These are phyloP conservation scores for Termitomyces sp. DNA, from an alignment of 768 basidiomycete species.

Conservation along the genomic window DNA sequence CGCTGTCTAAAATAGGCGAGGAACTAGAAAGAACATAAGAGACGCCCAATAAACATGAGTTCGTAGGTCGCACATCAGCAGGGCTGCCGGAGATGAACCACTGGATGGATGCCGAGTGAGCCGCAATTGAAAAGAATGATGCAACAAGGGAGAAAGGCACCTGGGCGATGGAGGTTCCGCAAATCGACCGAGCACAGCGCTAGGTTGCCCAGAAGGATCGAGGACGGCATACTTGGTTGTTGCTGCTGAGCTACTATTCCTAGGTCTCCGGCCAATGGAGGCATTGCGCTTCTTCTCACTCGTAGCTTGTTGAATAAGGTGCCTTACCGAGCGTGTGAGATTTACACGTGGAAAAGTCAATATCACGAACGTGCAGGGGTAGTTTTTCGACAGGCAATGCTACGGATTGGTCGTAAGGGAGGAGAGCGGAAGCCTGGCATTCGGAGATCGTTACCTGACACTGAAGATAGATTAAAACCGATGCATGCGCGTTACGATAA, in stretches of 20 bases:
- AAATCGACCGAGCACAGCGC: constrained; percentile 17
- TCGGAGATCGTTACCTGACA: constrained; percentile 49
- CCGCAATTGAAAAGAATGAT: constrained; percentile 10
- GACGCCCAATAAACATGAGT: constrained; percentile 7
- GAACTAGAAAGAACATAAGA: constrained; percentile 21
- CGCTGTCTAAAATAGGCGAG: constrained; percentile 25
- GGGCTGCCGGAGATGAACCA: constrained; percentile 28
- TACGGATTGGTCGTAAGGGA: constrained; percentile 22
- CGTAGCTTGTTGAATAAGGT: constrained; percentile 79
- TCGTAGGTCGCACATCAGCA: constrained; percentile 31
- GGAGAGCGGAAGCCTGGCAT: constrained; percentile 8
- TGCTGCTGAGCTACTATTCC: constrained; percentile 46
- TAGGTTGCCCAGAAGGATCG: constrained; percentile 19
- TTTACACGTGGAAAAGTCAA: neutral
- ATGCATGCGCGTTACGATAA: neutral
- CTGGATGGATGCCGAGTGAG: constrained; percentile 17
- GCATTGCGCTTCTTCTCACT: constrained; percentile 74
- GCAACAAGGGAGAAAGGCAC: constrained; percentile 13
- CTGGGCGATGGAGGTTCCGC: constrained; percentile 20
- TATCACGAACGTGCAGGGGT: constrained; percentile 80
- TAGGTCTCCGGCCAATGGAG: constrained; percentile 53
- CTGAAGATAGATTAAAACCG: constrained; percentile 24
- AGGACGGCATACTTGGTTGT: constrained; percentile 38
- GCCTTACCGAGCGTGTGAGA: constrained; percentile 34
- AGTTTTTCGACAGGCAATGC: constrained; percentile 86